A percentile compares a stretch with the other conserved stretches of the same genome.
phyloP scores from a whole-genome alignment of 2,329 filamentous ascomycete genomes.

The Plectosphaerella sp. region DNA sequence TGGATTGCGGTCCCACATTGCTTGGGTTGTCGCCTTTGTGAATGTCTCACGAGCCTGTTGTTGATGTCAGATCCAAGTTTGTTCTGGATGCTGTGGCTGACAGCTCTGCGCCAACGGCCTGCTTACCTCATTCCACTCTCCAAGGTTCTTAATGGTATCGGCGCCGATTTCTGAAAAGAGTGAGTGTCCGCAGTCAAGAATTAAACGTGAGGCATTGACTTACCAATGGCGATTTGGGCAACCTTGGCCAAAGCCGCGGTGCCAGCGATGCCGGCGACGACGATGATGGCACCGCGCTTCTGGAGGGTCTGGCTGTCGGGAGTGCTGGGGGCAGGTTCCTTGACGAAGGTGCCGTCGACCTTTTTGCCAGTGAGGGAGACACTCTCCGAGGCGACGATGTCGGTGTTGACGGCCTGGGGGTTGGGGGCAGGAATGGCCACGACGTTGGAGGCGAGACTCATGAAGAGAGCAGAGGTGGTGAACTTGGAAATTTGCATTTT shows the following conservation, averaged over 20 bases:
- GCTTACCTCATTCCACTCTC: background rate
- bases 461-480: too few relatives aligned
- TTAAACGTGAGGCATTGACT: too few relatives aligned
- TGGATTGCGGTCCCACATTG: slow-evolving; percentile 14
- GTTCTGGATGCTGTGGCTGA: too few relatives aligned
- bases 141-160: background rate
- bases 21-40: slow-evolving; percentile 10
- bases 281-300: background rate
- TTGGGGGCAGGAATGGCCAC: too few relatives aligned
- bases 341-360: background rate
- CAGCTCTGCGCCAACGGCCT: too few relatives aligned
- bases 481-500: too few relatives aligned
- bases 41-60: slow-evolving; percentile 11
- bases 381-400: too few relatives aligned
- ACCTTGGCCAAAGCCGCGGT: background rate
- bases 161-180: background rate
- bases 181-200: too few relatives aligned
- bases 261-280: background rate
- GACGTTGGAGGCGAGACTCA: too few relatives aligned
- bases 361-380: too few relatives aligned
- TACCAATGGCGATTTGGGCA: background rate
- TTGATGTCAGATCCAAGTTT: background rate
- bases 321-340: slow-evolving; percentile 19
- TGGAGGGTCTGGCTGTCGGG: slow-evolving; percentile 16
- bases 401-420: too few relatives aligned